Base-by-base conservation (phyloP, 139 green algal species). In the Closterium sp. region DNA sequence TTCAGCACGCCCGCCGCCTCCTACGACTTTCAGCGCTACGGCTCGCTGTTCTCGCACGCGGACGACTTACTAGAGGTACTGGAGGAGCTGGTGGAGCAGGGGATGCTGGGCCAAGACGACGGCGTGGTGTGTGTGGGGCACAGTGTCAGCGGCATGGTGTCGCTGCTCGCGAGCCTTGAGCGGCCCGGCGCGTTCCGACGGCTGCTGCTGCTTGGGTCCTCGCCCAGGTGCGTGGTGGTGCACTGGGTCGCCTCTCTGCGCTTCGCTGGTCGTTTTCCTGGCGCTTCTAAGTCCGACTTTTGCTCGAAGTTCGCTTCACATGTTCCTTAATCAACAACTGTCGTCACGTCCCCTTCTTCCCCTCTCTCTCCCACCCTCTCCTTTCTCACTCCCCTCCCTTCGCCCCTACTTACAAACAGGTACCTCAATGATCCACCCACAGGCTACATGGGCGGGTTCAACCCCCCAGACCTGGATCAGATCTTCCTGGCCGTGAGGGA, bases 111-210 rank as follows among this genome's bases (percentile, higher is more conserved):
- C 84, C 2, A n/a, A 4, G n/a, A 3, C 11, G 84, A 31, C 84
- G 84, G 84, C n/a, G 84, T 9, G 4, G 73, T 28, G 73, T 86
- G 73, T 17, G 84, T 94, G 19, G 91, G 87, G 6, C 91, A 94
- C 62, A 93, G 88, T 9, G 91, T 92, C 21, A 93, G 88, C 11
- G 91, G 91, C 87, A 94, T 94, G 91, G 79, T 94, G 2, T 31
- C 88, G 11, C 10, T 92, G 21, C 24, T 92, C 19, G 91, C 91
- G 5, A 85, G n/a, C 31, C 31, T 88, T 2, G 87, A 92, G 91
- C 5, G 11, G 24, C 89, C 89, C 11, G 4, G 89, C 10, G 45
- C 89, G 6, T 92, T 92, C 89, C 38, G 34, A 4, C 34, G 28
- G 4, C 84, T 92, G 27, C 89, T 92, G 13, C 22, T 92, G 42